Percentiles rank a stretch among this genome's conserved stretches.
These are phyloP conservation scores for Nothophytophthora sp. DNA, from an alignment of 352 stramenopile species.

Conservation along the genomic window DNA sequence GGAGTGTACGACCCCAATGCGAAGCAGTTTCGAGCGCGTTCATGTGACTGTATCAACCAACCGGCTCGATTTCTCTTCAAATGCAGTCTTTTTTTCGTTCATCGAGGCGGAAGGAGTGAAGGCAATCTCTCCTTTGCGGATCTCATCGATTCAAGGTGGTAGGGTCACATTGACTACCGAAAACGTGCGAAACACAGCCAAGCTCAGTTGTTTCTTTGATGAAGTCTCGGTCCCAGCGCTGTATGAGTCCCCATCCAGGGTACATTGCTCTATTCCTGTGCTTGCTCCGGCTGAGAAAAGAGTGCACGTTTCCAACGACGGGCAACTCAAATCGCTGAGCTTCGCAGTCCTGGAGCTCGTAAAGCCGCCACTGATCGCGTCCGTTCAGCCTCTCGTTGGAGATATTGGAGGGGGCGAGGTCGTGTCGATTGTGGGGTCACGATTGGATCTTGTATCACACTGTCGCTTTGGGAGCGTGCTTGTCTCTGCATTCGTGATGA, in stretches of 20 bases:
- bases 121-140: constrained; percentile 24
- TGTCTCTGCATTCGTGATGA: constrained; percentile 31
- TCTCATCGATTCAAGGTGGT: constrained; percentile 33
- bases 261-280: constrained; percentile 41
- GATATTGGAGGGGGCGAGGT: constrained; percentile 39
- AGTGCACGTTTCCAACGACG: constrained; percentile 60
- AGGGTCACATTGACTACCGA: constrained; percentile 37
- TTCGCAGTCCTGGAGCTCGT: constrained; percentile 45
- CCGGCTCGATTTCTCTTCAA: constrained; percentile 50
- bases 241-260: constrained; percentile 32
- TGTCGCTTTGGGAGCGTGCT: constrained; percentile 65
- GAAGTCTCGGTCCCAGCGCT: constrained; percentile 17
- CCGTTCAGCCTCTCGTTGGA: constrained; percentile 29
- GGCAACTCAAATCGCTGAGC: constrained; percentile 34
- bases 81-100: constrained; percentile 42
- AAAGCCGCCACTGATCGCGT: constrained; percentile 45
- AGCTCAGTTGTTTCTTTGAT: constrained; percentile 65
- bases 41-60: constrained; percentile 69
- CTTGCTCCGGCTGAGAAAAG: constrained; percentile 25
- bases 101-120: constrained; percentile 45
- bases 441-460: constrained; percentile 56
- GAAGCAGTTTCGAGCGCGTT: constrained; percentile 12
- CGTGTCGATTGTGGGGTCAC: constrained; percentile 43
- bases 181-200: constrained; percentile 34
- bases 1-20: constrained; percentile 39